Evolutionary conservation across 331 rosid species (phyloP), one percentile per base, ranked within the genome.

Genomic region (Erythrophleum ivorense): DNA sequence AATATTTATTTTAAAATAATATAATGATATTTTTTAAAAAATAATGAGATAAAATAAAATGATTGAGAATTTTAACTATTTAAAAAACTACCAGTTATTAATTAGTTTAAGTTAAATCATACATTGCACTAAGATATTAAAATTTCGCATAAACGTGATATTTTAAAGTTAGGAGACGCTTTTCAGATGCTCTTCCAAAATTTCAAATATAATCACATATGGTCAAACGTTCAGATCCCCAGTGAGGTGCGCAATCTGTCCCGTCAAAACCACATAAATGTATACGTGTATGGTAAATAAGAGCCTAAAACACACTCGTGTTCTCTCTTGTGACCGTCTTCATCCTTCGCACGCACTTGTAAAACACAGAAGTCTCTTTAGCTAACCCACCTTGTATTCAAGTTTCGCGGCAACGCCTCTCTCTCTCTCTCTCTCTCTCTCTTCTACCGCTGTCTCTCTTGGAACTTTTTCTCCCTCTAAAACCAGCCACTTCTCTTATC

Each of bases 351-450:
- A 33, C 36, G 78, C 82, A 71, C 71, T 46, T 48, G 10, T 15
- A 62, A 66, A 81, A 38, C 64, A 18, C 45, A 81, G 55, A 84
- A n/a, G 76, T 78, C 73, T 58, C 11, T 84, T 83, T 84, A 89
- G 88, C 75, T 57, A 82, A 1, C 15, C 14, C 65, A 36, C 54
- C 79, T 64, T 60, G 77, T 78, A 84, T 92, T 90, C 89, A 92
- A 91, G 92, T 91, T 92, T 92, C 97, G 95, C 95, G 97, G 97
- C 94, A 92, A 92, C 85, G 69, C 80, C 33, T 59, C 19, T 21
- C n/a, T 19, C 57, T 40, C 19, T 12, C n/a, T n/a, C n/a, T n/a
- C n/a, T n/a, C 29, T 24, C 29, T 24, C 29, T 24, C 29, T 24
- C 63, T 78, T 14, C 34, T 55, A 6, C 62, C 31, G 24, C 62